A percentile compares a stretch with the other conserved stretches of the same genome.
Evolutionary conservation across 179 eudicot species (phyloP).

Genomic region (Corrigiola litoralis): DNA sequence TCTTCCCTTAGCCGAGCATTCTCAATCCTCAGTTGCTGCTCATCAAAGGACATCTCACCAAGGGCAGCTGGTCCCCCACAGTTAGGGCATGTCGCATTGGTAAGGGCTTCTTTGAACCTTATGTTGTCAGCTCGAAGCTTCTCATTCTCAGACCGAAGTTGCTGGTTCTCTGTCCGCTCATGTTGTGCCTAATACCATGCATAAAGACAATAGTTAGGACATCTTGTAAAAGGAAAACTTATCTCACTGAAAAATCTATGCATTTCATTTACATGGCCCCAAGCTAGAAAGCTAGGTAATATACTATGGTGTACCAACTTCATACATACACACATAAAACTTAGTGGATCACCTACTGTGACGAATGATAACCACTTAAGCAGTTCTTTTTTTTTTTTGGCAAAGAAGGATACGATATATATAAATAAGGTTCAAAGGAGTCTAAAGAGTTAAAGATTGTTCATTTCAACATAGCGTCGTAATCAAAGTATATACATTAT

Average conservation of each 20-base stretch:
- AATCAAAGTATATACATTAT: too few species aligned
- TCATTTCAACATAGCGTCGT: too few species aligned
- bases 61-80: slow-evolving; percentile 56
- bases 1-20: slow-evolving; percentile 50
- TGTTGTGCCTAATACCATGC: slow-evolving; percentile 37
- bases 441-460: too few species aligned
- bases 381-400: too few species aligned
- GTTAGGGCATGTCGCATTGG: slow-evolving; percentile 46
- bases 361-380: not conserved
- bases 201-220: too few species aligned
- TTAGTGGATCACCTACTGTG: not conserved
- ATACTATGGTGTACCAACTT: not conserved
- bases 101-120: slow-evolving; percentile 48
- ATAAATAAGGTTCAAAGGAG: too few species aligned
- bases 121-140: slow-evolving; percentile 58
- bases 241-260: too few species aligned
- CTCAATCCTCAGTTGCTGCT: slow-evolving; percentile 44
- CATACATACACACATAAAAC: not conserved
- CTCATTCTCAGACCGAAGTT: slow-evolving; percentile 48
- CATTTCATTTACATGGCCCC: too few species aligned
- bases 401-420: too few species aligned
- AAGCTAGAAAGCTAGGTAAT: not conserved
- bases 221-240: too few species aligned
- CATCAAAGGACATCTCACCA: slow-evolving; percentile 55
- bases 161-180: slow-evolving; percentile 46